These are phyloP conservation scores for Phytophthora citricola DNA, from an alignment of 352 stramenopile genomes.

Conservation along the genomic window DNA sequence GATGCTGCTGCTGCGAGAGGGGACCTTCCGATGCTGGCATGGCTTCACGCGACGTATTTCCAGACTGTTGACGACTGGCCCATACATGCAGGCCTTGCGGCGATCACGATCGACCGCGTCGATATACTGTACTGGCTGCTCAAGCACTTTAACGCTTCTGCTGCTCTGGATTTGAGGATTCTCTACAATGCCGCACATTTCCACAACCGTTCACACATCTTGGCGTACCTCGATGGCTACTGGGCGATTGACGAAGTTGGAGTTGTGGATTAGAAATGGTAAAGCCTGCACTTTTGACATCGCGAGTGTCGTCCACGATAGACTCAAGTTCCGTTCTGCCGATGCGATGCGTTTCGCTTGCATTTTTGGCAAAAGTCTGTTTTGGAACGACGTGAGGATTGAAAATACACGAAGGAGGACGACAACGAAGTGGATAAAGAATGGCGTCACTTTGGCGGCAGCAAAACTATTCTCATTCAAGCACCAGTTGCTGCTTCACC, in stretches of 20 bases:
- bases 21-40: constrained; percentile 35
- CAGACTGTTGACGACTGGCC: constrained; percentile 19
- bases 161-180: constrained; percentile 18
- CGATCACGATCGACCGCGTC: constrained; percentile 29
- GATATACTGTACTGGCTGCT: constrained; percentile 39
- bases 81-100: constrained; percentile 25
- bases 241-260: constrained; percentile 12
- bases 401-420: constrained; percentile 16
- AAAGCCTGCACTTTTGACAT: no score
- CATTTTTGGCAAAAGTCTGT: neutral
- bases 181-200: constrained; percentile 26
- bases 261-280: no score
- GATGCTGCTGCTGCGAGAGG: constrained; percentile 23
- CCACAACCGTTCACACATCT: constrained; percentile 29
- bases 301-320: no score
- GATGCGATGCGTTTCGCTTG: neutral
- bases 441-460: constrained; percentile 32
- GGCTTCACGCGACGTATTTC: constrained; percentile 11
- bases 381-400: no score
- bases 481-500: neutral
- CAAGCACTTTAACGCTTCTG: constrained; percentile 6
- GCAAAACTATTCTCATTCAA: constrained; percentile 18
- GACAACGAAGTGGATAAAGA: constrained; percentile 12
- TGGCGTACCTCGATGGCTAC: constrained; percentile 31
- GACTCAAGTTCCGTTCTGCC: no score